Percentiles rank a stretch among this genome's conserved stretches.
Conservation (phyloP, 1,284 basidiomycete genomes). For the Phenoliferia sp. region DNA sequence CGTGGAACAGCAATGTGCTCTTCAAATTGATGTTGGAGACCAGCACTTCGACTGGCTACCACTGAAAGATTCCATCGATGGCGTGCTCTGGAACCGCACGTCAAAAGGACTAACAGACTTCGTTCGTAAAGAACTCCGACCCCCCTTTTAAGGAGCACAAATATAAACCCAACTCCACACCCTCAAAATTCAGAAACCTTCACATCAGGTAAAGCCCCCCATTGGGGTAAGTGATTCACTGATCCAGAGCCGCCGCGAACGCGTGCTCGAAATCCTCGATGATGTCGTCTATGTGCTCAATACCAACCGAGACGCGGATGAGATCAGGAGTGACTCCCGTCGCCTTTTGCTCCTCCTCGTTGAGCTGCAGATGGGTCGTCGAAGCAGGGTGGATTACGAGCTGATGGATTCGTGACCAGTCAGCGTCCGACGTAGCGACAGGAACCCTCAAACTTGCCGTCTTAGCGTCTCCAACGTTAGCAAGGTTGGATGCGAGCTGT, state of each 20-base stretch:
- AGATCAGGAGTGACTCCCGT: conserved; percentile 75
- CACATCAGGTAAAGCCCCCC: no score
- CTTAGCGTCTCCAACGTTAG: conserved; percentile 59
- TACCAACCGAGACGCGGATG: conserved; percentile 73
- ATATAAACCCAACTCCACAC: no score
- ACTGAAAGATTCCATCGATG: no score
- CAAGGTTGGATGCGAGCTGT: conserved; percentile 38
- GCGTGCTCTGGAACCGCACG: no score
- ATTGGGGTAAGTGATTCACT: no score
- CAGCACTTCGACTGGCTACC: no score
- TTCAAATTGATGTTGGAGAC: no score
- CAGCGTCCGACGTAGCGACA: neutral
- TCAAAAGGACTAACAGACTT: no score
- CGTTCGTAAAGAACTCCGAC: no score
- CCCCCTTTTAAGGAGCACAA: no score
- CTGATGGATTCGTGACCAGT: conserved; percentile 46
- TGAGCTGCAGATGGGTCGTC: conserved; percentile 78
- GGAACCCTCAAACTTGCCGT: conserved; percentile 45
- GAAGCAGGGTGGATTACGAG: conserved; percentile 39
- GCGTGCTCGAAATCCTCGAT: conserved; percentile 76
- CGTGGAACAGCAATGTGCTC: no score
- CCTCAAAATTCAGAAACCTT: no score
- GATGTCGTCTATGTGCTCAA: conserved; percentile 78
- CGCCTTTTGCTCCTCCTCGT: conserved; percentile 45
- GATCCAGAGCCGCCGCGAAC: conserved; percentile 34